Percentiles rank a stretch among this genome's conserved stretches.
These are phyloP conservation scores for Cylindrodendrum hubeiense DNA, from an alignment of 2,329 filamentous ascomycete species.

Conservation along the genomic window DNA sequence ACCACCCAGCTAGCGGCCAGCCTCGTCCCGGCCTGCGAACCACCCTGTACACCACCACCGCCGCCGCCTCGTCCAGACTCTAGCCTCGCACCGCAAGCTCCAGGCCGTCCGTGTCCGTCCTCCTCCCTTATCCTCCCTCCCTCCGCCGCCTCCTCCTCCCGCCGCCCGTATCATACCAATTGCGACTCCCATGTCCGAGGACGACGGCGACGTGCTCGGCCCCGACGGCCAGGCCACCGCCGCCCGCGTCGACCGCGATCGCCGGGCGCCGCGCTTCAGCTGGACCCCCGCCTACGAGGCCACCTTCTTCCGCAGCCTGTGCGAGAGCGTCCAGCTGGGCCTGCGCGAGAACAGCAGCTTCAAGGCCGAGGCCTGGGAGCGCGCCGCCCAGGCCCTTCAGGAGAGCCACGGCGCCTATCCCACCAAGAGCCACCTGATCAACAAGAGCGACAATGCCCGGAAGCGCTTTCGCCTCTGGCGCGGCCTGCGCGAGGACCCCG, in stretches of 20 bases:
- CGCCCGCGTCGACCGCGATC: slow-evolving; percentile 53
- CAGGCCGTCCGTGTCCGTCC: too few species aligned
- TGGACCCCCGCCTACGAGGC: slow-evolving; percentile 71
- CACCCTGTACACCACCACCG: too few species aligned
- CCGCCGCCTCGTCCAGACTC: background rate
- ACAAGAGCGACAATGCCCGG: slow-evolving; percentile 73
- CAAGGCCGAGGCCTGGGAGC: slow-evolving; percentile 72
- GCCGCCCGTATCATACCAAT: too few species aligned
- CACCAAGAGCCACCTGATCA: slow-evolving; percentile 72
- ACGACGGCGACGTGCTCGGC: slow-evolving; percentile 52
- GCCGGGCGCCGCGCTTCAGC: slow-evolving; percentile 66
- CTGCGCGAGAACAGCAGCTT: slow-evolving; percentile 70
- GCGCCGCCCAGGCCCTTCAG: slow-evolving; percentile 65
- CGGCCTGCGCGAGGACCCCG: slow-evolving; percentile 67
- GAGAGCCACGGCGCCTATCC: slow-evolving; percentile 68
- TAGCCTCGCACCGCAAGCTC: background rate
- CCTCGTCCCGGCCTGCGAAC: background rate
- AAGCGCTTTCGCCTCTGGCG: slow-evolving; percentile 74
- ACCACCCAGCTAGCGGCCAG: background rate
- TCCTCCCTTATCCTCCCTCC: background rate
- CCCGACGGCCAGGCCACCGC: slow-evolving; percentile 49
- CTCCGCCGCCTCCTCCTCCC: background rate
- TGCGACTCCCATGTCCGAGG: slow-evolving; percentile 52
- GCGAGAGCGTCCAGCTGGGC: slow-evolving; percentile 69
- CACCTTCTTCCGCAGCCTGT: slow-evolving; percentile 72